Evolutionary conservation across 2,329 filamentous ascomycete genomes (phyloP), one percentile per base, ranked within the genome.

Genomic region (Penicillium sp.): DNA sequence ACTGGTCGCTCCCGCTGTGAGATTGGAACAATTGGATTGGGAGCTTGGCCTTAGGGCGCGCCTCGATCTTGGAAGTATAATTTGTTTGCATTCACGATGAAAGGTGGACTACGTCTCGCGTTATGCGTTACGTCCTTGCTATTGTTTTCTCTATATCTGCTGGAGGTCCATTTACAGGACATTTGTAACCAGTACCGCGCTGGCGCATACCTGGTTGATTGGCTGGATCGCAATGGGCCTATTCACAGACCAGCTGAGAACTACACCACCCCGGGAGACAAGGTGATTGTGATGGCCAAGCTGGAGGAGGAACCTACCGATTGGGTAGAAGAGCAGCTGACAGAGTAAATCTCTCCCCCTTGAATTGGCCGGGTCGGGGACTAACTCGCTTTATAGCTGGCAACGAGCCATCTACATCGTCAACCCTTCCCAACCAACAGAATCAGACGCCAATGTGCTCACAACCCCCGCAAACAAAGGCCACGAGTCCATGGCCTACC

Each of bases 401-500:
- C 66, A 76, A 60, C 64, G 65, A 24, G 72, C 71, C 12, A 73
- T 77, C 44, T 77, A 74, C 61, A 65, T 63, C 49, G 74, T 72
- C 46, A 72, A 75, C 56, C 65, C 66, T 37, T 60, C 63, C 45
- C 55, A 59, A 38, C 49, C 47, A 33, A 59, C 59, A 20, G 52
- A 53, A 40, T 45, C 53, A 15, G 54, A 65, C 37, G 43, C 50
- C 9, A 29, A 53, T 10, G 46, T 48, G 6, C 65, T 71, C 40
- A 67, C 55, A 25, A 68, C 66, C 3, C 64, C 67, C 6, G n/a
- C 59, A 15, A 72, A 76, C 59, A 76, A 75, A 60, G 73, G 72
- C 50, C 68, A 69, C 46, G 75, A 77, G 58, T 67, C 73, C 3
- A 75, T 72, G 62, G 72, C 72, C 38, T 77, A 77, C 50, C 62